phyloP scores from a whole-genome alignment of 768 basidiomycete genomes.

The Mycena olivaceomarginata region DNA sequence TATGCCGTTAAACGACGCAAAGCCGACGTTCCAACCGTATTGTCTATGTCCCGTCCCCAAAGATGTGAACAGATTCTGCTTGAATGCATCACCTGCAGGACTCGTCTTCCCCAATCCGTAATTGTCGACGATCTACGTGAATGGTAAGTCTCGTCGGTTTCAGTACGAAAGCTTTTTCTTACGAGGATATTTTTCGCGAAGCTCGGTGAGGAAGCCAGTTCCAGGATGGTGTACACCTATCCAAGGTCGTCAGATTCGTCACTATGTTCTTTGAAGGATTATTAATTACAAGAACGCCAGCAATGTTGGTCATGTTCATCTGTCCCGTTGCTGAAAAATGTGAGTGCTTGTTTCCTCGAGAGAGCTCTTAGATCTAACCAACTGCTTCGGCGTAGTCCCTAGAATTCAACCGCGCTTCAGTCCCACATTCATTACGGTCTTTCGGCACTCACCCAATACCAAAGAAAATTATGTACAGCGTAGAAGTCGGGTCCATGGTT shows the following conservation, averaged over 20 bases:
- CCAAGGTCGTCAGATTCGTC: background rate
- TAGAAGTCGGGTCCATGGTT: conserved; percentile 58
- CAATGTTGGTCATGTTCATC: conserved; percentile 55
- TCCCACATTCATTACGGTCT: background rate
- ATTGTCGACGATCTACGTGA: conserved; percentile 52
- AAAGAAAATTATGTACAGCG: conserved; percentile 65
- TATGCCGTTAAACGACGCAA: conserved; percentile 55
- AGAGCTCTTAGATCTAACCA: background rate
- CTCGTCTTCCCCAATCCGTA: conserved; percentile 63
- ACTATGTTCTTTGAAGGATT: background rate
- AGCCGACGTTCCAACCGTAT: conserved; percentile 56
- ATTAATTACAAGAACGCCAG: conserved; percentile 52
- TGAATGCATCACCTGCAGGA: conserved; percentile 60
- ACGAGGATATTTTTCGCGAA: conserved; percentile 65
- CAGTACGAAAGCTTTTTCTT: background rate
- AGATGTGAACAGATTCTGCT: conserved; percentile 60
- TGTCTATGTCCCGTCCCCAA: conserved; percentile 48
- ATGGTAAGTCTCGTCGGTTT: background rate
- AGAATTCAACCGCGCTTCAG: background rate
- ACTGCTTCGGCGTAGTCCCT: conserved; percentile 39
- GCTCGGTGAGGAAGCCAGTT: conserved; percentile 60
- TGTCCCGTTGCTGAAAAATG: conserved; percentile 54
- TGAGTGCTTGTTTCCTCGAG: background rate
- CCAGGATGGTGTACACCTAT: conserved; percentile 51
- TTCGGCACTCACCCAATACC: conserved; percentile 62